Conservation (phyloP, 331 rosid genomes). For the Stylosanthes scabra region DNA sequence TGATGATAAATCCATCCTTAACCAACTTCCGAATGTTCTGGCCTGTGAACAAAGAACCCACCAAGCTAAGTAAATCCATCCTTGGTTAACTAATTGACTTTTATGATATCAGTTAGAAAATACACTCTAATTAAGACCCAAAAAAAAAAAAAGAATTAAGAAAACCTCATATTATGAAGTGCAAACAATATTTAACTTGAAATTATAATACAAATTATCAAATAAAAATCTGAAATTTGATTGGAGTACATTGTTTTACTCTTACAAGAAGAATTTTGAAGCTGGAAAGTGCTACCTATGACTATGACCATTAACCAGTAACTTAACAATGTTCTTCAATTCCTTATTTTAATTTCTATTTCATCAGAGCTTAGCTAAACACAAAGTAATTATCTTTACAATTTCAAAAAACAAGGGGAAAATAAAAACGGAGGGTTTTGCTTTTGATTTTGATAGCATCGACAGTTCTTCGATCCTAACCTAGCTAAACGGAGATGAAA, state of each 20-base stretch:
- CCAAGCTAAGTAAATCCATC: background rate
- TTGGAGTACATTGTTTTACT: background rate
- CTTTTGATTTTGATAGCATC: background rate
- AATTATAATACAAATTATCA: background rate
- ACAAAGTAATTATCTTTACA: too few relatives aligned
- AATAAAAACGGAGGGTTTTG: background rate
- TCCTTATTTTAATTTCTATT: too few relatives aligned
- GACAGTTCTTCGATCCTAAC: background rate
- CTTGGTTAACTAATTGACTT: background rate
- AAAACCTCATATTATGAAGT: background rate
- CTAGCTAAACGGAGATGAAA: background rate
- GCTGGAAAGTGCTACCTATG: background rate
- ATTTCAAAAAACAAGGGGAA: too few relatives aligned
- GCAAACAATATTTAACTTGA: background rate
- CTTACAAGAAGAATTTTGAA: background rate
- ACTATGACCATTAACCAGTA: background rate
- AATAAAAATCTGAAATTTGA: background rate
- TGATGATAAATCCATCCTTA: slow-evolving; percentile 88
- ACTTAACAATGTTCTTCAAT: background rate
- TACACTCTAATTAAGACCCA: background rate
- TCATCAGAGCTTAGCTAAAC: too few relatives aligned
- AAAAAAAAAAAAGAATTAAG: background rate
- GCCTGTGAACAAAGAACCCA: slow-evolving; percentile 51
- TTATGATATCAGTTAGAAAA: background rate
- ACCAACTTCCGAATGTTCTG: slow-evolving; percentile 89